Base-by-base conservation (phyloP, 495 filamentous ascomycete genomes). In the Physcia stellaris region DNA sequence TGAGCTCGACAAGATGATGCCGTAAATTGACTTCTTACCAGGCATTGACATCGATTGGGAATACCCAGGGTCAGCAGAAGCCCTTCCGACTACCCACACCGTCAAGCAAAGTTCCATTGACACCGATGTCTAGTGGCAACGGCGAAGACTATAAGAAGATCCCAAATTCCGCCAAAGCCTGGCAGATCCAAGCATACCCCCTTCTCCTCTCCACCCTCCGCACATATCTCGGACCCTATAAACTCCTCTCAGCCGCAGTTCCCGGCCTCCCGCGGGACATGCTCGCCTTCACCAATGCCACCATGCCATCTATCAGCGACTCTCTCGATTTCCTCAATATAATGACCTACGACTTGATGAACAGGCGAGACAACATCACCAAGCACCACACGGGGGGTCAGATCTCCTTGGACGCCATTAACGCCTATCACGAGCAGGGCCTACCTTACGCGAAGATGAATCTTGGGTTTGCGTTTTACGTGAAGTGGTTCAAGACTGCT, bases 261-360 rank as follows among this genome's bases (percentile, higher is more conserved):
- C 80, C 81, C 0, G 81, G 78, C 23, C 71, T 81, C 15, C 53
- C 59, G 18, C 56, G 63, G 32, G 80, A 86, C 46, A 80, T 86
- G 75, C 65, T 86, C 11, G 80, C 79, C 33, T 86, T 77, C 51
- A 83, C 71, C 6, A 48, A 60, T n/a, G 53, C 70, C 21, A 75
- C 70, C 1, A 63, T 79, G 0, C 78, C 79, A 1, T 49, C 58
- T 32, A 81, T 86, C 52, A 74, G 66, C 59, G 48, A 59, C 32
- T 68, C 73, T 1, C 62, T 85, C 7, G 79, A 85, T 53, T 80
- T 80, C 56, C 60, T 84, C 50, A 86, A 84, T 50, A 67, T 86
- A 36, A 86, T 86, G 81, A 73, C 70, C 16, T 86, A 86, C 57
- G 81, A 86, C 45, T 51, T 86, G 36, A 79, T 80, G 70, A 85